phyloP scores from a whole-genome alignment of 106 monocot genomes.

The Hemerocallis citrina region DNA sequence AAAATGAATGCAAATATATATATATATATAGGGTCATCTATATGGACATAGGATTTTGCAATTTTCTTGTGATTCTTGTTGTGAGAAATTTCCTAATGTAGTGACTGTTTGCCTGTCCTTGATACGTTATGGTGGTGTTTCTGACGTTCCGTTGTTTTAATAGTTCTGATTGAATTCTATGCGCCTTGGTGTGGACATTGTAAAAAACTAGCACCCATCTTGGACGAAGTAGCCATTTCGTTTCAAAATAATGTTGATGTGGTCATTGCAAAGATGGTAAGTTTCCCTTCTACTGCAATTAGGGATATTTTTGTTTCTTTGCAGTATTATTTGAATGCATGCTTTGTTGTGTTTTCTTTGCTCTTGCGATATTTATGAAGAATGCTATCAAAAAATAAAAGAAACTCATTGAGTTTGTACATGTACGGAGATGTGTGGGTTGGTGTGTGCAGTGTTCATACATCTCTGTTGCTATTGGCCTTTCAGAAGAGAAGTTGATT shows the following conservation, averaged over 20 bases:
- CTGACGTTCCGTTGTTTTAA: too few species aligned
- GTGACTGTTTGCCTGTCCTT: too few species aligned
- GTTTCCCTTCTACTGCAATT: not conserved
- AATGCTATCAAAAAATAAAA: too few species aligned
- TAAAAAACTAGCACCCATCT: constrained; percentile 73
- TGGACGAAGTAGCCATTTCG: constrained; percentile 77
- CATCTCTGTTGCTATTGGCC: too few species aligned
- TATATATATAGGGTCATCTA: too few species aligned
- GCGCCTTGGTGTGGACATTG: constrained; percentile 98
- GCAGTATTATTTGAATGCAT: not conserved
- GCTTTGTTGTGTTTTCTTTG: not conserved
- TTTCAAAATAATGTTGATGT: constrained; percentile 65
- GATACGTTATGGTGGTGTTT: too few species aligned
- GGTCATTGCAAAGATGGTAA: constrained; percentile 91
- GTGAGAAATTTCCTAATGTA: not conserved
- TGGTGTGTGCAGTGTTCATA: too few species aligned
- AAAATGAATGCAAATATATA: too few species aligned
- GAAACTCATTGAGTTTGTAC: too few species aligned
- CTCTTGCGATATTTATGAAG: not conserved
- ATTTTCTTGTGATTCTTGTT: not conserved
- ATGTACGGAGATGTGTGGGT: too few species aligned
- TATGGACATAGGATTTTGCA: too few species aligned
- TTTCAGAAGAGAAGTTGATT: too few species aligned
- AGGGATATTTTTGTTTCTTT: not conserved
- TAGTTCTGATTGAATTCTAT: constrained; percentile 92